Base-by-base conservation (phyloP, 371 early-diverging fungal genomes). In the Gilbertella persicaria region DNA sequence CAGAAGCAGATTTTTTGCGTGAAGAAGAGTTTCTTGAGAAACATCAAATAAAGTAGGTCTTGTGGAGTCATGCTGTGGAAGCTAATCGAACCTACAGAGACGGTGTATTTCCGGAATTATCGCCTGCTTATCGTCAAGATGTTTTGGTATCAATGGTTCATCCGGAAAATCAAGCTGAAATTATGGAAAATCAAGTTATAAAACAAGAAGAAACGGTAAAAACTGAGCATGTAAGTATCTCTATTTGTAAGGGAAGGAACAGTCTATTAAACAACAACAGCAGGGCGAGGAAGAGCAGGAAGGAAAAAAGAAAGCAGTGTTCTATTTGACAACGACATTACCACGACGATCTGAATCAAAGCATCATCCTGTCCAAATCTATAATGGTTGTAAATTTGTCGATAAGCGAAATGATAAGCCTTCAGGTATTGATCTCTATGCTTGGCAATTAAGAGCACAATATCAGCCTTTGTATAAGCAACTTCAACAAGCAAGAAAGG, bases 381-480 rank as follows among this genome's bases (percentile, higher is more conserved):
- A 77, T 58, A 73, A 73, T 38, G 74, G 74, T 5, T 58, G 67
- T 26, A 62, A 58, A 35, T 65, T 73, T 24, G 53, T 64, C 10
- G 71, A 71, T 53, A 51, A 50, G 30, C 64, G 64, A 10, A 50
- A 58, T n/a, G 67, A 77, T 8, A 66, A 70, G 29, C 43, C 63
- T 3, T 65, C 67, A 17, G 71, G 36, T 53, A 26, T 82, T 16
- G 81, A 85, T 62, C 62, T 89, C 29, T 83, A 87, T 61, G 86
- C 77, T 17, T 91, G 87, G 84, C 82, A 87, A 50, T 67, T 89
- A 21, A 85, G 82, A 46, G 85, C 86, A 12, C 83, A 83, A 39
- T 62, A 76, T 16, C 84, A 87, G 46, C 91, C 93, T 4, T 66
- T 95, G 5, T 76, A 79, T 48, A 82, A 81, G 30, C 58, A 84